A percentile compares a stretch with the other conserved stretches of the same genome.
Conservation (phyloP, 2,329 filamentous ascomycete species). For the Penicillium sp. region DNA sequence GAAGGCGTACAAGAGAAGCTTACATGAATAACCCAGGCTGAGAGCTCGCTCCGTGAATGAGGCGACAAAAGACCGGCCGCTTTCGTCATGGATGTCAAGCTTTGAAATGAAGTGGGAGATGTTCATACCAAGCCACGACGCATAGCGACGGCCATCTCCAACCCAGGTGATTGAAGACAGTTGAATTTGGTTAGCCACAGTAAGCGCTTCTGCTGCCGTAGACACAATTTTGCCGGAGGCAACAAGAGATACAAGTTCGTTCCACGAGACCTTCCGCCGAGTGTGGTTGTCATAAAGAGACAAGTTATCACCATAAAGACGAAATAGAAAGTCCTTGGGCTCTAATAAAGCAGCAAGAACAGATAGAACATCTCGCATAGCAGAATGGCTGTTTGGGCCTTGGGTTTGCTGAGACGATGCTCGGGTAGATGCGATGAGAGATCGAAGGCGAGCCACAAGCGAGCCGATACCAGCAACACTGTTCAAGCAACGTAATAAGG, state of each 20-base stretch:
- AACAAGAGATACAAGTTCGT: constrained; percentile 60
- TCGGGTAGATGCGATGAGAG: constrained; percentile 48
- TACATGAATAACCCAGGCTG: constrained; percentile 72
- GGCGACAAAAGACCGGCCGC: constrained; percentile 37
- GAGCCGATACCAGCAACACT: constrained; percentile 78
- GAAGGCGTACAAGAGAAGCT: neutral
- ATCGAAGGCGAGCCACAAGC: constrained; percentile 68
- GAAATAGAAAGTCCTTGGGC: constrained; percentile 42
- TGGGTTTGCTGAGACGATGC: constrained; percentile 29
- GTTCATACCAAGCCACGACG: constrained; percentile 70
- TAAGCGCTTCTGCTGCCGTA: constrained; percentile 56
- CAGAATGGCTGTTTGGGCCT: constrained; percentile 34
- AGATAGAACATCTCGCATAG: constrained; percentile 38
- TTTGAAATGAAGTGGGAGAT: constrained; percentile 49
- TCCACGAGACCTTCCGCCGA: constrained; percentile 61
- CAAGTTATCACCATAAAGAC: constrained; percentile 49
- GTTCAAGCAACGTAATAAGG: constrained; percentile 64
- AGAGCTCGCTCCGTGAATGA: constrained; percentile 61
- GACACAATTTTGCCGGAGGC: constrained; percentile 63
- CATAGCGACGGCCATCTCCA: constrained; percentile 64
- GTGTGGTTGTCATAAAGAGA: constrained; percentile 40
- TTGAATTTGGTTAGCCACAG: constrained; percentile 35
- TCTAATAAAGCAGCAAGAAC: constrained; percentile 45
- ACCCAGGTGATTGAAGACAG: constrained; percentile 56
- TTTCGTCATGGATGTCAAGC: constrained; percentile 40